A percentile compares a stretch with the other conserved stretches of the same genome.
phyloP scores from a whole-genome alignment of 345 rosid genomes.

The Brassica rapa region DNA sequence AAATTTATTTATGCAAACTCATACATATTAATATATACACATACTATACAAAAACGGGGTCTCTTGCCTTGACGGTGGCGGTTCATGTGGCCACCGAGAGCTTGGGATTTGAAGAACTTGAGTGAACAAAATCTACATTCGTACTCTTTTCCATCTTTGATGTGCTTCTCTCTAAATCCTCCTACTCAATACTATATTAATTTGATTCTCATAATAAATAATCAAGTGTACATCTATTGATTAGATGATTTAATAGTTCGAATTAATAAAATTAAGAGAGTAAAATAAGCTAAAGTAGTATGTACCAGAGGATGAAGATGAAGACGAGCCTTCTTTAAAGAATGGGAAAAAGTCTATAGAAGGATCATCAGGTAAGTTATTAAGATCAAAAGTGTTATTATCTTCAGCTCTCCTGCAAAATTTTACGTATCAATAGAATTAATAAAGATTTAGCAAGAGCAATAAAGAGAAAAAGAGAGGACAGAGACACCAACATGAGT shows the following conservation, averaged over 20 bases:
- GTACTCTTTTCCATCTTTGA: conserved; percentile 84
- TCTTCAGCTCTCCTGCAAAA: conserved; percentile 70
- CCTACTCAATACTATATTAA: conserved; percentile 45
- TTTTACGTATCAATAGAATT: background rate
- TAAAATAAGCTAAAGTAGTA: background rate
- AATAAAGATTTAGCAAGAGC: background rate
- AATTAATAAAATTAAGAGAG: background rate
- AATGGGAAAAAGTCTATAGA: conserved; percentile 52
- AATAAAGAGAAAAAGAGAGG: conserved; percentile 1
- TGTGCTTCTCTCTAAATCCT: conserved; percentile 62
- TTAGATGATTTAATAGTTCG: conserved; percentile 9
- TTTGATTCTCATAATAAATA: background rate
- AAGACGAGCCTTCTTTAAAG: conserved; percentile 58
- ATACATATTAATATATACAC: background rate
- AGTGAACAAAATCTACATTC: conserved; percentile 99
- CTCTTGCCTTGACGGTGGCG: conserved; percentile 97
- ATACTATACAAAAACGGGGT: background rate
- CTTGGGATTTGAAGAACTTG: conserved; percentile 99
- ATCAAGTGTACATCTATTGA: conserved; percentile 35
- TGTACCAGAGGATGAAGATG: conserved; percentile 62
- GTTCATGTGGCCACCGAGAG: conserved; percentile 99
- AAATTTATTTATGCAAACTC: background rate
- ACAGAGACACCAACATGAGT: conserved; percentile 73
- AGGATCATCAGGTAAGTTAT: conserved; percentile 88
- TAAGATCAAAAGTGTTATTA: conserved; percentile 76